Evolutionary conservation across 441 rosid species (phyloP).

Genomic region (Breynia disticha): DNA sequence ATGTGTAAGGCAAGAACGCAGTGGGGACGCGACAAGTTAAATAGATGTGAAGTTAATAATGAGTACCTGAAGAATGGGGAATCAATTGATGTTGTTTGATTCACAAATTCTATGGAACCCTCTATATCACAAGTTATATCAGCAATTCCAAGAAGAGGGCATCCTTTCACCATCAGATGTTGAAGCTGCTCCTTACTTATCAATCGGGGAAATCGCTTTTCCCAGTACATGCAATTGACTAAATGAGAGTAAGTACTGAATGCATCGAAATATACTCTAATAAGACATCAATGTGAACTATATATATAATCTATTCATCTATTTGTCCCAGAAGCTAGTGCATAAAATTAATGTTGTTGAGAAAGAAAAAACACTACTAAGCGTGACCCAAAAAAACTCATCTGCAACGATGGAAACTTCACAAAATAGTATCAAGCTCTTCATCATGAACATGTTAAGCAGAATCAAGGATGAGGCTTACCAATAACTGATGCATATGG

Average conservation of each 20-base stretch:
- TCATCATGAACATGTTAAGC: slow-evolving; percentile 5
- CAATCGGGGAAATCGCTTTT: slow-evolving; percentile 71
- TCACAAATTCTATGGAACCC: slow-evolving; percentile 82
- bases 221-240: slow-evolving; percentile 99
- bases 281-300: too few species aligned
- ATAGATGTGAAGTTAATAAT: slow-evolving; percentile 3
- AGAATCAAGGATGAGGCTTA: slow-evolving; percentile 24
- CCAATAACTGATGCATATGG: slow-evolving; percentile 89
- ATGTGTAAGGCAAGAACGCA: slow-evolving; percentile 2
- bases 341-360: background rate
- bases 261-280: too few species aligned
- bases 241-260: slow-evolving; percentile 16
- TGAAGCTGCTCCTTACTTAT: slow-evolving; percentile 62
- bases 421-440: background rate
- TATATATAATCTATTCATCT: background rate
- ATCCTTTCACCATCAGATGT: slow-evolving; percentile 44
- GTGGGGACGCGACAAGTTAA: background rate
- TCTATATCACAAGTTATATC: slow-evolving; percentile 89
- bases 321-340: background rate
- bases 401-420: background rate
- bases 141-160: slow-evolving; percentile 76
- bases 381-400: background rate
- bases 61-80: slow-evolving; percentile 77
- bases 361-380: background rate
- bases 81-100: slow-evolving; percentile 61